Percentiles rank a stretch among this genome's conserved stretches.
Evolutionary conservation across 2,329 filamentous ascomycete genomes (phyloP).

Genomic region (Aureobasidium subglaciale): DNA sequence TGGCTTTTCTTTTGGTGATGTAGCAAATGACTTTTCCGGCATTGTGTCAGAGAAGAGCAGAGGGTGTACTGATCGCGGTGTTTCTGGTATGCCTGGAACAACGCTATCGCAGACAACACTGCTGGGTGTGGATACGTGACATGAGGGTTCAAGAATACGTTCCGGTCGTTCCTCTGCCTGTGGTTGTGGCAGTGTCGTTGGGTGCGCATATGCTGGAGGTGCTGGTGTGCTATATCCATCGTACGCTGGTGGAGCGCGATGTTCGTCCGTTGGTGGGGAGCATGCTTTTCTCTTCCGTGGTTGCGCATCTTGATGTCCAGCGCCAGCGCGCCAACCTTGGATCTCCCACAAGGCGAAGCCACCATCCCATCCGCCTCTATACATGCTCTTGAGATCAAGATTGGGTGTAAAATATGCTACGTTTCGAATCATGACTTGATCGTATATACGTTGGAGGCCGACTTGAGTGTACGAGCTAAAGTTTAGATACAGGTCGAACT

Average conservation of each 20-base stretch:
- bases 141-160: background rate
- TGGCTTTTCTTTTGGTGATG: no score
- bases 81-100: background rate
- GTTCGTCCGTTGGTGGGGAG: no score
- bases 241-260: background rate
- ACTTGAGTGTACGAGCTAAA: constrained; percentile 7
- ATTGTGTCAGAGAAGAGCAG: background rate
- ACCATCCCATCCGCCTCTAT: background rate
- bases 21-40: background rate
- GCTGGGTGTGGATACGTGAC: background rate
- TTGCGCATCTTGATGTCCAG: background rate
- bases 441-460: background rate
- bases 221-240: background rate
- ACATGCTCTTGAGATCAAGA: background rate
- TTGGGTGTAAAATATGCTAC: background rate
- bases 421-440: background rate
- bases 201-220: background rate
- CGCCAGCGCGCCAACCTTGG: constrained; percentile 7
- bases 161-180: no score
- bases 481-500: constrained; percentile 4
- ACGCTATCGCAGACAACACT: background rate
- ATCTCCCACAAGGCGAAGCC: background rate
- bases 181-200: background rate
- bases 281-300: constrained; percentile 2
- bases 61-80: background rate